Evolutionary conservation across 192 early-diverging fungal genomes (phyloP), one percentile per base, ranked within the genome.

Genomic region (Mortierella claussenii): DNA sequence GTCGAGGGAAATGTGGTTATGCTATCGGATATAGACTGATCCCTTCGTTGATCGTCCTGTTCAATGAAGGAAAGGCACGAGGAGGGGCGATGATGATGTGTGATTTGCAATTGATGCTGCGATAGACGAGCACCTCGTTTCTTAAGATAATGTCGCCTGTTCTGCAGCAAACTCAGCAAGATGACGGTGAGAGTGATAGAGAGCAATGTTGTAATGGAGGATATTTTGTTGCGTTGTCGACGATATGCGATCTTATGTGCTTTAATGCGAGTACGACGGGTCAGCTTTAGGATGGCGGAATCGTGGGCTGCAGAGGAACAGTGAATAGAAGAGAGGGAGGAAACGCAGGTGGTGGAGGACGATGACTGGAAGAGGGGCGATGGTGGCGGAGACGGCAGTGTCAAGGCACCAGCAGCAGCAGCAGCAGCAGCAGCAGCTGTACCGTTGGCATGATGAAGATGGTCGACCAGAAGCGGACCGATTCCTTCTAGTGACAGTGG

Each of bases 171-270:
- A 40, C 64, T 76, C 27, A 76, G 65, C 6, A 76, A n/a, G 32
- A 76, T 61, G n/a, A 67, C 51, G 3, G 73, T 67, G n/a, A 76
- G 37, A 10, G 73, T 28, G n/a, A 76, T 61, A 0, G 73, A 66
- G 51, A 76, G 73, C 27, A 76, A 47, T 10, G 73, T 67, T 33
- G 64, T 54, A 45, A 67, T 57, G 13, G 73, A 37, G 3, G 46
- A 26, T 11, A 12, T 31, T 46, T 49, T 37, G 53, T 33, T 20
- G 50, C 50, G 34, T 34, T 33, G 56, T 15, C 21, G 33, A 2
- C 62, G 52, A 0, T 8, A 36, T 1, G 60, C 34, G 27, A 42
- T 32, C 37, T 65, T 53, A 4, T 65, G 15, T 9, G 31, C 53
- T 37, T 56, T 65, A 5, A 37, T 24, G 21, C 37, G 33, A 40